Base-by-base conservation (phyloP, 495 filamentous ascomycete genomes). In the Extremus antarcticus region DNA sequence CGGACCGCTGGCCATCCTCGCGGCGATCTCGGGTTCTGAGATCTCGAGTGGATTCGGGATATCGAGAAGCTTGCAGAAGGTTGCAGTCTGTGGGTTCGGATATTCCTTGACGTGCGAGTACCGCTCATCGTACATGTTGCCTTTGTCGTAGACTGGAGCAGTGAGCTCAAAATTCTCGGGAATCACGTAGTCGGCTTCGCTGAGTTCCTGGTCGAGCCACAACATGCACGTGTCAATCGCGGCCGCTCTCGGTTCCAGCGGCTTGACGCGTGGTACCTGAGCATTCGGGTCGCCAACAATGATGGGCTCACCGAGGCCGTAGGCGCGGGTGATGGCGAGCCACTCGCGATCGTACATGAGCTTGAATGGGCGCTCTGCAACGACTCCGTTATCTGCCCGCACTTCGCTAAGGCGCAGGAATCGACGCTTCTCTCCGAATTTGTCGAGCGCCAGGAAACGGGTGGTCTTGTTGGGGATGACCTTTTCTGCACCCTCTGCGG, bases 311-410 rank as follows among this genome's bases (percentile, higher is more conserved):
- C 79, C 72, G 0, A 73, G 55, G 23, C 84, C 80, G 63, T 95
- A 90, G 1, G 82, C 82, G 15, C 90, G 88, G 1, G 83, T 87
- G 59, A 98, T 95, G 8, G 92, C 84, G 2, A 97, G 80, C 90
- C 90, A 98, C 71, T 98, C 92, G 25, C 82, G 81, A 67, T 98
- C 92, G 66, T 97, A 96, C 29, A 80, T 68, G 2, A 97, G 78
- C 4, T 67, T 65, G 46, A 71, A 63, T 1, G 70, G 72, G 16
- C 71, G 56, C 16, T 55, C 9, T 7, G 45, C 16, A 4, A 56
- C 45, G 19, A 20, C 25, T 13, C 47, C 56, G 17, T 38, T 56
- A 0, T 64, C 10, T 8, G 4, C 13, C 2, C 20, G 66, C 21
- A 75, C 50, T 2, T 84, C 75, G 17, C 85, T 66, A 3, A 96